Conservation (phyloP, 2,329 filamentous ascomycete genomes). For the Amauroascus niger region DNA sequence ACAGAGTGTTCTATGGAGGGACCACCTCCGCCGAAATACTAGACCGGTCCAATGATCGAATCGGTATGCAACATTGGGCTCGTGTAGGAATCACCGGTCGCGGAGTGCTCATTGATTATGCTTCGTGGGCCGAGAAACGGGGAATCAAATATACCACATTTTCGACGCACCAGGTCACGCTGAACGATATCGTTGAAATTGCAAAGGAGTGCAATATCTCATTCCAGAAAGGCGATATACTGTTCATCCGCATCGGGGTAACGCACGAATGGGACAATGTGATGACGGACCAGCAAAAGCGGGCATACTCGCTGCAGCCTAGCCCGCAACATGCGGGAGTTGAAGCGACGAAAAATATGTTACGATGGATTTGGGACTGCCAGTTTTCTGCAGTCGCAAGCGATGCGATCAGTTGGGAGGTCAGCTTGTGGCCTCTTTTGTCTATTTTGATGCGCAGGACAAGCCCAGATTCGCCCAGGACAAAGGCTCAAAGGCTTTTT, state of each 20-base stretch:
- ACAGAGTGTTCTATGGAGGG: slow-evolving; percentile 43
- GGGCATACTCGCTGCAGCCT: slow-evolving; percentile 24
- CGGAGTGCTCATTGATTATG: slow-evolving; percentile 46
- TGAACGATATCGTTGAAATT: slow-evolving; percentile 30
- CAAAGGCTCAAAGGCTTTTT: not conserved
- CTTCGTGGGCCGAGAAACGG: slow-evolving; percentile 35
- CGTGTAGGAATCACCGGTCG: slow-evolving; percentile 40
- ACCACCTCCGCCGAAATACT: slow-evolving; percentile 40
- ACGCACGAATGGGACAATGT: slow-evolving; percentile 35
- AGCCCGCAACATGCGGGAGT: slow-evolving; percentile 41
- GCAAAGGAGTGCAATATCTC: slow-evolving; percentile 36
- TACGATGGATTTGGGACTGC: slow-evolving; percentile 52
- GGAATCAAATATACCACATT: slow-evolving; percentile 36
- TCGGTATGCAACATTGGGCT: slow-evolving; percentile 42
- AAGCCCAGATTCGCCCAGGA: slow-evolving; percentile 11
- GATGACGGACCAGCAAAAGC: slow-evolving; percentile 29
- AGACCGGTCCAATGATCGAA: slow-evolving; percentile 37
- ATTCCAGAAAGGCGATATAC: slow-evolving; percentile 43
- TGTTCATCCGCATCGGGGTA: slow-evolving; percentile 41
- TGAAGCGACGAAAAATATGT: slow-evolving; percentile 41
- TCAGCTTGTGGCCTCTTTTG: slow-evolving; percentile 22
- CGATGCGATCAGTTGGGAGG: slow-evolving; percentile 49
- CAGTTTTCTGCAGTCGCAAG: slow-evolving; percentile 50
- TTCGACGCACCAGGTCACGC: slow-evolving; percentile 32
- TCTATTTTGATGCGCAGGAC: not conserved